Conservation (phyloP, 192 early-diverging fungal species). For the Backusella psychrophila region DNA sequence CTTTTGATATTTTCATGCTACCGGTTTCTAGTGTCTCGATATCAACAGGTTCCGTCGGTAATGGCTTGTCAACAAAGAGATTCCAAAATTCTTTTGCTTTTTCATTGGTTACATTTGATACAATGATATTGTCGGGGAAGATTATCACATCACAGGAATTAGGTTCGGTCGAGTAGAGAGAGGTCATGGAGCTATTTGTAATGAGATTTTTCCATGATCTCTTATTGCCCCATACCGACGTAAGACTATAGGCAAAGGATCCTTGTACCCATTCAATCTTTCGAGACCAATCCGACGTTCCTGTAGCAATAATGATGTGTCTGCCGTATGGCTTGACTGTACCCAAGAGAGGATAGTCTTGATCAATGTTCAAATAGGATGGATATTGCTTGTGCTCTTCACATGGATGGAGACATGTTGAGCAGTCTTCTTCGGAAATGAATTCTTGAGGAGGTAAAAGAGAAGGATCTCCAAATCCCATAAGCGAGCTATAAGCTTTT, state of each 20-base stretch:
- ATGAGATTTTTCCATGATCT: slow-evolving; percentile 28
- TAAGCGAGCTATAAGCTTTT: neutral
- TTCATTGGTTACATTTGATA: slow-evolving; percentile 41
- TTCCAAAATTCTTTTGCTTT: slow-evolving; percentile 40
- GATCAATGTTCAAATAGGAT: slow-evolving; percentile 44
- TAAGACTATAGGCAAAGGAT: slow-evolving; percentile 24
- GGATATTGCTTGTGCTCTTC: slow-evolving; percentile 36
- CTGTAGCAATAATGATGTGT: slow-evolving; percentile 50
- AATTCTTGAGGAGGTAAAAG: slow-evolving; percentile 5
- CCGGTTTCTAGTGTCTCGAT: neutral
- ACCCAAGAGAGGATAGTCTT: slow-evolving; percentile 28
- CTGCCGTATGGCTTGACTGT: slow-evolving; percentile 42
- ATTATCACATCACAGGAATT: slow-evolving; percentile 38
- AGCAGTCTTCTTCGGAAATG: slow-evolving; percentile 34
- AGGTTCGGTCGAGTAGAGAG: slow-evolving; percentile 27
- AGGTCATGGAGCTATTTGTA: slow-evolving; percentile 34
- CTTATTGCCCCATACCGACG: neutral
- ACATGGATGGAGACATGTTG: slow-evolving; percentile 32
- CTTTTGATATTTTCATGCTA: neutral
- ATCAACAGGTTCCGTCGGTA: slow-evolving; percentile 4
- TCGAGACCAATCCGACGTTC: slow-evolving; percentile 39
- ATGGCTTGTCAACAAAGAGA: slow-evolving; percentile 21
- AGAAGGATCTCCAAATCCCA: neutral
- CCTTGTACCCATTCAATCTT: slow-evolving; percentile 39
- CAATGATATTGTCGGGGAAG: slow-evolving; percentile 46